Conservation (phyloP, 2,329 filamentous ascomycete genomes). For the Fusarium beomiforme region DNA sequence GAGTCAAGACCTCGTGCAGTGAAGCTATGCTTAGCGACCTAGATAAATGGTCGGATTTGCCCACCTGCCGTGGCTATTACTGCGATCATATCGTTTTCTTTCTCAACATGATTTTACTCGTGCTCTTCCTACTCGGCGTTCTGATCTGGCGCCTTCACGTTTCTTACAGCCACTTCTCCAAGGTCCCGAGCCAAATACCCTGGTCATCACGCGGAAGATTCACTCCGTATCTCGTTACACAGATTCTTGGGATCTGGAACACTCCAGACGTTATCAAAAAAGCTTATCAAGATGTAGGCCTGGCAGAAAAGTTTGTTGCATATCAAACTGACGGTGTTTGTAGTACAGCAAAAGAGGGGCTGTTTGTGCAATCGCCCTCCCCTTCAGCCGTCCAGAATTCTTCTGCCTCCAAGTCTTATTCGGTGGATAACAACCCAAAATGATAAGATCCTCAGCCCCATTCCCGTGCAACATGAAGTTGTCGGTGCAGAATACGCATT, state of each 20-base stretch:
- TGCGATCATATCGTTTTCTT: accelerated
- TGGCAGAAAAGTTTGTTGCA: accelerated
- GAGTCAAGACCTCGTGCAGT: too few species aligned
- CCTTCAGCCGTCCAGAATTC: neutral
- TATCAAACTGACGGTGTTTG: neutral
- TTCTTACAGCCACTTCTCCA: neutral
- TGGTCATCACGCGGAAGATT: neutral
- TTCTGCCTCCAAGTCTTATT: neutral
- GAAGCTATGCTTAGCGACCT: neutral
- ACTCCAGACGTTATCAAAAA: accelerated
- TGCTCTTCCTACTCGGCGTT: accelerated
- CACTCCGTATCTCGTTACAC: neutral
- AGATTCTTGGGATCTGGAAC: neutral
- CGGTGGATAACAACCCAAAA: neutral
- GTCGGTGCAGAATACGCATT: neutral
- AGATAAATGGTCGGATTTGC: accelerated
- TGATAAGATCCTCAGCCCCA: neutral
- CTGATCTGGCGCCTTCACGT: neutral
- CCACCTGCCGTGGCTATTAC: neutral
- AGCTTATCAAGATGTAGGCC: accelerated
- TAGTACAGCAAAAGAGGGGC: neutral
- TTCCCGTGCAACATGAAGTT: neutral
- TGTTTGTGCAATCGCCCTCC: neutral
- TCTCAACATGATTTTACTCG: neutral
- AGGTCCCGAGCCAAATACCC: neutral